Evolutionary conservation across 2,329 filamentous ascomycete genomes (phyloP).

Genomic region (Remersonia thermophila): DNA sequence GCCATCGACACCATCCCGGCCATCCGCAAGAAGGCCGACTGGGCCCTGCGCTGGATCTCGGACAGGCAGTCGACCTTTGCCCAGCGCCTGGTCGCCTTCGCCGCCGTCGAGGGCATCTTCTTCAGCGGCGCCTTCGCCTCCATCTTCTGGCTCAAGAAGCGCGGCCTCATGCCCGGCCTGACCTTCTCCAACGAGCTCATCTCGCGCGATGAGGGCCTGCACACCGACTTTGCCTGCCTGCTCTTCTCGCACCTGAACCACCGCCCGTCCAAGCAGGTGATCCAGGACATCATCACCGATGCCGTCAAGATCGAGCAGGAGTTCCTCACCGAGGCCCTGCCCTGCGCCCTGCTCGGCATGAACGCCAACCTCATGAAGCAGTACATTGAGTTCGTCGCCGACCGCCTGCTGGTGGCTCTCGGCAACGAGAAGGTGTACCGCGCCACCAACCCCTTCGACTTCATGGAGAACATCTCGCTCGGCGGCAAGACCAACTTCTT

Average conservation of each 20-base stretch:
- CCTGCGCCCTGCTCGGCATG: constrained; percentile 90
- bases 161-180: constrained; percentile 93
- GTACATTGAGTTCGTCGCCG: constrained; percentile 99
- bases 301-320: constrained; percentile 93
- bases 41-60: constrained; percentile 89
- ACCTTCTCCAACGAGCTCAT: constrained; percentile 99
- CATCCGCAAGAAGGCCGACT: constrained; percentile 97
- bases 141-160: constrained; percentile 99
- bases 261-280: constrained; percentile 69
- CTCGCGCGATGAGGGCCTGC: constrained; percentile 96
- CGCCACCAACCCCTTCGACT: constrained; percentile 92
- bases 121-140: constrained; percentile 97
- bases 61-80: constrained; percentile 92
- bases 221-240: constrained; percentile 97
- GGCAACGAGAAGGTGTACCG: constrained; percentile 94
- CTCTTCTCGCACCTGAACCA: constrained; percentile 95
- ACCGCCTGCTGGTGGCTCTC: constrained; percentile 82
- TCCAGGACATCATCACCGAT: constrained; percentile 83
- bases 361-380: constrained; percentile 96
- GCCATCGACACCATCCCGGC: constrained; percentile 98
- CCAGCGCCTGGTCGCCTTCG: constrained; percentile 90
- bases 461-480: constrained; percentile 99
- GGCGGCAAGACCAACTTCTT: constrained; percentile 99
- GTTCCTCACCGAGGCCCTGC: constrained; percentile 92
- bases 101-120: constrained; percentile 98